phyloP scores from a whole-genome alignment of 768 basidiomycete species.

The Sporobolomyces pararoseus region DNA sequence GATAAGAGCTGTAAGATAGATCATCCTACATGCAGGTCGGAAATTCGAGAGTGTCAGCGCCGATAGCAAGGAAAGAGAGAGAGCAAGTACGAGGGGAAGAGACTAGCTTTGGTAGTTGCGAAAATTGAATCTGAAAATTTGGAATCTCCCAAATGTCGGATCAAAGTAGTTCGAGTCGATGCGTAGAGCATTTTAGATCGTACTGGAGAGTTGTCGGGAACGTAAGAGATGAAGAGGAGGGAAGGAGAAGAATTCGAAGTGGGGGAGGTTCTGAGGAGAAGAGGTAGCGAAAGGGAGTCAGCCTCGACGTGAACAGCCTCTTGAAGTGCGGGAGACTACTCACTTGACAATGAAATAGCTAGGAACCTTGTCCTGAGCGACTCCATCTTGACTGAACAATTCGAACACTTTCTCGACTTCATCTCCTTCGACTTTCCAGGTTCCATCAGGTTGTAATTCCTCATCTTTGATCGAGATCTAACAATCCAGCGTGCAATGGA shows the following conservation, averaged over 20 bases:
- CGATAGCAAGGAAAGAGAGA: not conserved
- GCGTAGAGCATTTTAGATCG: slow-evolving; percentile 91
- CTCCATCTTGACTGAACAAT: slow-evolving; percentile 54
- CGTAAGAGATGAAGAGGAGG: slow-evolving; percentile 63
- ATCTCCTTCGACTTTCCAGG: not conserved
- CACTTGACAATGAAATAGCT: slow-evolving; percentile 71
- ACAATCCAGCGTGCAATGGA: too few relatives aligned
- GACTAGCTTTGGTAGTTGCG: slow-evolving; percentile 66
- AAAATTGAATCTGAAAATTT: slow-evolving; percentile 70
- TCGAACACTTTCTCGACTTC: slow-evolving; percentile 60
- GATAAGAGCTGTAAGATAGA: slow-evolving; percentile 58
- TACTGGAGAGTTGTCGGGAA: slow-evolving; percentile 74
- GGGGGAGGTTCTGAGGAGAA: not conserved
- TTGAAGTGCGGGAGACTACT: slow-evolving; percentile 53
- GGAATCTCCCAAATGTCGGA: slow-evolving; percentile 69
- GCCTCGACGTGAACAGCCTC: not conserved
- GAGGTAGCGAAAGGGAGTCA: not conserved
- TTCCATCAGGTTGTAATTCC: slow-evolving; percentile 4
- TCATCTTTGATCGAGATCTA: slow-evolving; percentile 28
- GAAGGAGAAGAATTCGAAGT: slow-evolving; percentile 11
- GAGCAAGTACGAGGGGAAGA: not conserved
- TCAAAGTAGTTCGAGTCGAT: slow-evolving; percentile 65
- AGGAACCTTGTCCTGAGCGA: slow-evolving; percentile 62
- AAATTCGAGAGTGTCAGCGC: too few relatives aligned
- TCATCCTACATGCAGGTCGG: slow-evolving; percentile 47